Percentiles rank a stretch among this genome's conserved stretches.
phyloP scores from a whole-genome alignment of 192 early-diverging fungal genomes.

The Rhizophlyctis rosea region DNA sequence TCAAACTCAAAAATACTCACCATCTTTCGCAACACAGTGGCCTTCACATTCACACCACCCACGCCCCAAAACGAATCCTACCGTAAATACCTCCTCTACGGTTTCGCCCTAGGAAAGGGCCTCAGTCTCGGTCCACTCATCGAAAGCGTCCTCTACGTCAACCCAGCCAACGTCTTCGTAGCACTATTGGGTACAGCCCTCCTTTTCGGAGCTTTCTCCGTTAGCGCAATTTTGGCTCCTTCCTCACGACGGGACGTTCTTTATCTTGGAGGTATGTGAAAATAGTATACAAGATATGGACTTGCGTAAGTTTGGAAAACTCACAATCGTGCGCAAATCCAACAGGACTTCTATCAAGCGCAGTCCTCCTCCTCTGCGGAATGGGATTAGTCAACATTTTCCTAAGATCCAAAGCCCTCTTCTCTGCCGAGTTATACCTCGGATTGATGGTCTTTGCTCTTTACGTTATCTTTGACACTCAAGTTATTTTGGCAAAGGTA shows the following conservation, averaged over 20 bases:
- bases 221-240: conserved; percentile 32
- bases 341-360: conserved; percentile 32
- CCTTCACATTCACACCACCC: conserved; percentile 10
- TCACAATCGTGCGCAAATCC: too few relatives aligned
- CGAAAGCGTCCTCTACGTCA: conserved; percentile 16
- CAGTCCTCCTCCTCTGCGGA: conserved; percentile 29
- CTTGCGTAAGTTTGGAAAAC: too few relatives aligned
- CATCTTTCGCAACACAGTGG: too few relatives aligned
- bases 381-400: conserved; percentile 43
- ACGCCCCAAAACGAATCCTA: conserved; percentile 6
- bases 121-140: conserved; percentile 29
- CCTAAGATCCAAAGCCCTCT: conserved; percentile 32
- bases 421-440: conserved; percentile 46
- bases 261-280: conserved; percentile 4
- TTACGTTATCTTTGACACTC: conserved; percentile 59
- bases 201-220: conserved; percentile 49
- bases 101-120: conserved; percentile 25
- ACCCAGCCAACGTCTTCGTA: conserved; percentile 26
- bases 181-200: conserved; percentile 41
- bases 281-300: too few relatives aligned
- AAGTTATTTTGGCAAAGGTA: conserved; percentile 46
- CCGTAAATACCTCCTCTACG: conserved; percentile 22
- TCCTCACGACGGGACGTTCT: conserved; percentile 1
- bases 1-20: too few relatives aligned
- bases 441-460: conserved; percentile 47